These are phyloP conservation scores for Tausonia pullulans DNA, from an alignment of 1,284 basidiomycete species.

Conservation along the genomic window DNA sequence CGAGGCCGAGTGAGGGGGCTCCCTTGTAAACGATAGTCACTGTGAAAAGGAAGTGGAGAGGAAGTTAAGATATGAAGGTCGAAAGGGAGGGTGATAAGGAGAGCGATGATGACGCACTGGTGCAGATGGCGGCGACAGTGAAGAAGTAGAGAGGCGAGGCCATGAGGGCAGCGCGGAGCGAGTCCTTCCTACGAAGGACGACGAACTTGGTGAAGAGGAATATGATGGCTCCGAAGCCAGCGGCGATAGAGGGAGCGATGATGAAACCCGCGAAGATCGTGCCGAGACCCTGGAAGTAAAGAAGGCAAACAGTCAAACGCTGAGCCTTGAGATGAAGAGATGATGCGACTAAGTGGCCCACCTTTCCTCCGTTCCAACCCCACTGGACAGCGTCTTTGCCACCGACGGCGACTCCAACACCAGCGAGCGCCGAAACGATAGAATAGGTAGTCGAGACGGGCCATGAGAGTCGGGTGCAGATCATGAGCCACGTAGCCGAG, in stretches of 20 bases:
- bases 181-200: conserved; percentile 34
- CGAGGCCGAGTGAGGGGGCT: conserved; percentile 34
- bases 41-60: conserved; percentile 27
- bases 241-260: conserved; percentile 35
- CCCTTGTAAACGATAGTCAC: conserved; percentile 36
- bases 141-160: conserved; percentile 39
- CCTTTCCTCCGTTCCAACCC: conserved; percentile 42
- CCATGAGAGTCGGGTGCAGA: conserved; percentile 34
- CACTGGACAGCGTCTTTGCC: conserved; percentile 36
- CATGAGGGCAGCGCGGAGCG: conserved; percentile 30
- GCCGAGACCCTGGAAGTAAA: conserved; percentile 20
- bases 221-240: conserved; percentile 36
- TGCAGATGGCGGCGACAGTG: conserved; percentile 13
- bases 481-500: conserved; percentile 33
- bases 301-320: neutral
- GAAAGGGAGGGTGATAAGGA: neutral
- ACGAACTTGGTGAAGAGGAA: conserved; percentile 35
- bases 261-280: conserved; percentile 23
- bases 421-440: conserved; percentile 39
- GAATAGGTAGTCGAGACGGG: conserved; percentile 39
- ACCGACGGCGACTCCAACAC: conserved; percentile 39
- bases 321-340: neutral
- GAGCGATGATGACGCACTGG: neutral
- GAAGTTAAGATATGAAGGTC: neutral
- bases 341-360: conserved; percentile 3